These are phyloP conservation scores for Debaryomyces castellii DNA, from an alignment of 805 yeast species.

Conservation along the genomic window DNA sequence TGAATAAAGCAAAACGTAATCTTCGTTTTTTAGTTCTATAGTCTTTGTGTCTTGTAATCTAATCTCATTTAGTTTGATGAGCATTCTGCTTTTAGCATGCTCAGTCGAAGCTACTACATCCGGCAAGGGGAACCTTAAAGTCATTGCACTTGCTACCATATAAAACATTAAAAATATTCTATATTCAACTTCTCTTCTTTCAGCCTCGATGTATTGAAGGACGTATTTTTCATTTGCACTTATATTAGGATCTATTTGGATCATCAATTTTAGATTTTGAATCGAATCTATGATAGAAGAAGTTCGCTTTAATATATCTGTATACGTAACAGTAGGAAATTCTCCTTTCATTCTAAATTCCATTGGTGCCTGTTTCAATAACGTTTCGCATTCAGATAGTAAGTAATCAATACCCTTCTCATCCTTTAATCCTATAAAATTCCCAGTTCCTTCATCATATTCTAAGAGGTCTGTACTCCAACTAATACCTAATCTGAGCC, in stretches of 20 bases:
- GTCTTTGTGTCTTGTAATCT: conserved; percentile 30
- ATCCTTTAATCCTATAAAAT: conserved; percentile 45
- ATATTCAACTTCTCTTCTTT: conserved; percentile 68
- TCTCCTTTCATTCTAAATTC: conserved; percentile 75
- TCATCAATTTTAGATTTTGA: conserved; percentile 70
- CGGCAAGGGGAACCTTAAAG: conserved; percentile 75
- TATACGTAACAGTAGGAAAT: conserved; percentile 57
- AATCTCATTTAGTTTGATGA: conserved; percentile 62
- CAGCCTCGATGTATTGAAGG: conserved; percentile 51
- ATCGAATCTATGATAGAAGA: conserved; percentile 70
- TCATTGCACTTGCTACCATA: conserved; percentile 73
- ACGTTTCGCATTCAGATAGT: conserved; percentile 57
- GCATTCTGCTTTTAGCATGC: conserved; percentile 68
- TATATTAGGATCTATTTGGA: conserved; percentile 58
- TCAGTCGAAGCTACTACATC: conserved; percentile 74
- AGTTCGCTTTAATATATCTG: conserved; percentile 51
- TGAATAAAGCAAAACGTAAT: conserved; percentile 73
- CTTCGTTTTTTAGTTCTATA: conserved; percentile 54
- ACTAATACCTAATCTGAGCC: conserved; percentile 78
- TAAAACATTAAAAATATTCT: conserved; percentile 74
- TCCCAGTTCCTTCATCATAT: conserved; percentile 24
- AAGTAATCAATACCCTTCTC: conserved; percentile 49
- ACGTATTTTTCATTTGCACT: conserved; percentile 55
- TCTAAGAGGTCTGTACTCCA: conserved; percentile 78
- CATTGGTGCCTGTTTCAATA: conserved; percentile 69